Percentiles rank a stretch among this genome's conserved stretches.
Evolutionary conservation across 2,329 filamentous ascomycete species (phyloP).

Genomic region (Colletotrichum viniferum): DNA sequence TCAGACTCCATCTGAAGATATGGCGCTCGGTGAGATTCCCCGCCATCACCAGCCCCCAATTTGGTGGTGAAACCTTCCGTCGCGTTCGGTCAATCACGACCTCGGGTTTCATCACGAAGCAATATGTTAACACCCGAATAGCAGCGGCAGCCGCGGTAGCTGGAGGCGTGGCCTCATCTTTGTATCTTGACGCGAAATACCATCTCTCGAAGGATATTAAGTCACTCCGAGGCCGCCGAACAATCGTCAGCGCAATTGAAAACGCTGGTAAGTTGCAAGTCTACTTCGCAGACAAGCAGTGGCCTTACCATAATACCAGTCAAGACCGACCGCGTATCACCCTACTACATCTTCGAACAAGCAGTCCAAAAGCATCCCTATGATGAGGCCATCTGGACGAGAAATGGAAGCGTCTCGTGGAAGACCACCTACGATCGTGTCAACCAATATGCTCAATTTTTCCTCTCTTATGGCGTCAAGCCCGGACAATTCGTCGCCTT

Average conservation of each 20-base stretch:
- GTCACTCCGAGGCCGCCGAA: conserved; percentile 37
- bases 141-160: conserved; percentile 44
- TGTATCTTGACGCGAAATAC: conserved; percentile 72
- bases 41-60: neutral
- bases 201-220: conserved; percentile 67
- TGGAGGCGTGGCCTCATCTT: neutral
- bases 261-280: conserved; percentile 20
- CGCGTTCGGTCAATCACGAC: neutral
- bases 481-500: conserved; percentile 67
- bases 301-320: conserved; percentile 35
- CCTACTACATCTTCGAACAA: conserved; percentile 70
- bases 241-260: conserved; percentile 44
- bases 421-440: conserved; percentile 57
- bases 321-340: conserved; percentile 56
- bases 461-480: conserved; percentile 61
- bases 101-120: neutral
- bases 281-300: conserved; percentile 26
- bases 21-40: neutral
- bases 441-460: conserved; percentile 67
- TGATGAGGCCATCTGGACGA: conserved; percentile 70
- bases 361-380: conserved; percentile 55
- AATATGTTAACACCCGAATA: neutral
- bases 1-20: neutral
- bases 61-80: neutral
- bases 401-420: conserved; percentile 64